Evolutionary conservation across 768 basidiomycete species (phyloP).

Genomic region (Boletus speciosus): DNA sequence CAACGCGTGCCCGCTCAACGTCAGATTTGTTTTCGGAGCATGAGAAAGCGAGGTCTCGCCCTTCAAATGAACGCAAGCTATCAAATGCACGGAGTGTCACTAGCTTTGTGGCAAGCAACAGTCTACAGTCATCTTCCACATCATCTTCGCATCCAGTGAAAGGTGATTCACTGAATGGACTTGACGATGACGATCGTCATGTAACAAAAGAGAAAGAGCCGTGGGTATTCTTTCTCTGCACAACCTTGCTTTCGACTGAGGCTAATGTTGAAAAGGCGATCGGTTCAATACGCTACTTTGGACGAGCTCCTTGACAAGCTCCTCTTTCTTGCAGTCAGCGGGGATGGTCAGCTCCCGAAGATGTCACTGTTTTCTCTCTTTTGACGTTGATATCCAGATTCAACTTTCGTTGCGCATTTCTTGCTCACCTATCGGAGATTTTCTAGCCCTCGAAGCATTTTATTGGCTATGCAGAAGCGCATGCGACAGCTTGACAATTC

Average conservation of each 20-base stretch:
- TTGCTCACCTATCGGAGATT: slow-evolving; percentile 82
- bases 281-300: slow-evolving; percentile 69
- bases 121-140: slow-evolving; percentile 16
- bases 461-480: slow-evolving; percentile 86
- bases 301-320: slow-evolving; percentile 82
- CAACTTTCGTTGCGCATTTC: slow-evolving; percentile 74
- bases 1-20: slow-evolving; percentile 54
- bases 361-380: slow-evolving; percentile 5
- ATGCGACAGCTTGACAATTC: slow-evolving; percentile 74
- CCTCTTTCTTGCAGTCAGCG: slow-evolving; percentile 77
- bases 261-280: slow-evolving; percentile 36
- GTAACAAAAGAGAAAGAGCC: slow-evolving; percentile 45
- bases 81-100: slow-evolving; percentile 29
- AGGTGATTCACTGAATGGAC: slow-evolving; percentile 15
- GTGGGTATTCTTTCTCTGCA: slow-evolving; percentile 35
- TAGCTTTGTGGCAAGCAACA: slow-evolving; percentile 23
- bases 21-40: slow-evolving; percentile 46
- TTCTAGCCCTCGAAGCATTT: slow-evolving; percentile 69
- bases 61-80: slow-evolving; percentile 26
- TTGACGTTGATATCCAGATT: slow-evolving; percentile 45
- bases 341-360: slow-evolving; percentile 56
- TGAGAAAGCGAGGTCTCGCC: slow-evolving; percentile 36
- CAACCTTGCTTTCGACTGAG: slow-evolving; percentile 10
- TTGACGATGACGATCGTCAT: slow-evolving; percentile 25
- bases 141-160: slow-evolving; percentile 11